Base-by-base conservation (phyloP, 2,329 filamentous ascomycete genomes). In the Ascochyta pisi region DNA sequence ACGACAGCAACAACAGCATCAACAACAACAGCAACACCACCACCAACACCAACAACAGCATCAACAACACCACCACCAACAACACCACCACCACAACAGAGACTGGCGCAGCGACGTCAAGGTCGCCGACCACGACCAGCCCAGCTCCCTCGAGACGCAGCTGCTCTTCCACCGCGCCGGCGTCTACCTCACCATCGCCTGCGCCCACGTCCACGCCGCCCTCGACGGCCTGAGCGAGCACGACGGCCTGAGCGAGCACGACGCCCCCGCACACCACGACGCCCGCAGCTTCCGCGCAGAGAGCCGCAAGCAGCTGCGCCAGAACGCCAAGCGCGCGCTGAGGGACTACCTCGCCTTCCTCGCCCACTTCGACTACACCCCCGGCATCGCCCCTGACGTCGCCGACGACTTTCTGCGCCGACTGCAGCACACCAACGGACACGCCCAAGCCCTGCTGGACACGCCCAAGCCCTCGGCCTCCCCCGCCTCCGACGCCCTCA, bases 321-420 rank as follows among this genome's bases (percentile, higher is more conserved):
- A 83, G 0, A 87, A 89, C 74, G 91, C 91, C 3, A 93, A 91
- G 74, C 84, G 87, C 51, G 90, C 91, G 1, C 76, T 95, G 22
- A 84, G 88, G 56, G 91, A 95, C 75, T 92, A 90, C 70, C 79
- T 87, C 65, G 80, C 84, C 22, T 95, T 91, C 69, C 78, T 96
- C 35, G 85, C 86, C 1, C 81, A 87, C 56, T 87, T 95, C 60
- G 89, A 95, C 66, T 95, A 95, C 75, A 90, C 91, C 0, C 89
- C 90, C 0, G 84, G 89, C 44, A 74, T 90, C 38, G 84, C 88
- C 7, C 75, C 84, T 40, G 82, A 86, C 40, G 76, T 86, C 24
- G 83, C 82, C 16, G 83, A 86, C 50, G 82, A 83, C 38, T 85
- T 85, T 58, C 54, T 75, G 8, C 65, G 68, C 12, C 66, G 69